Conservation (phyloP, 2,329 filamentous ascomycete species). For the Cadophora malorum region DNA sequence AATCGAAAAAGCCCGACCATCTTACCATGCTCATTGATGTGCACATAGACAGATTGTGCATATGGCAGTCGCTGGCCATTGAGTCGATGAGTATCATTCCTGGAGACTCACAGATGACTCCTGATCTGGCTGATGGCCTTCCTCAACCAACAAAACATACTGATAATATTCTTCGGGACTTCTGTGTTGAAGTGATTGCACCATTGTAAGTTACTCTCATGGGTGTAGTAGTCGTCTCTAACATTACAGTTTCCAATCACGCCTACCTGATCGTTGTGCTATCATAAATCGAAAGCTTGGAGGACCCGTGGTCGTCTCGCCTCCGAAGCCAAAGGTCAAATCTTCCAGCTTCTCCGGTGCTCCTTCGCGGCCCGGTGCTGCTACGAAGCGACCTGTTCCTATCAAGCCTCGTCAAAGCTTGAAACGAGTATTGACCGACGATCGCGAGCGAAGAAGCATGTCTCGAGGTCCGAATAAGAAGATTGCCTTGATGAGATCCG, state of each 20-base stretch:
- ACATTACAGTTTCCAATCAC: conserved; percentile 69
- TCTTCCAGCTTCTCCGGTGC: conserved; percentile 48
- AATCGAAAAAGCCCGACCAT: conserved; percentile 57
- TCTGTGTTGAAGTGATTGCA: conserved; percentile 80
- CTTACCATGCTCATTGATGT: conserved; percentile 72
- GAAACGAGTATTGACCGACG: conserved; percentile 67
- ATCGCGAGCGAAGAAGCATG: conserved; percentile 59
- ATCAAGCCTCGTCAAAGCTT: conserved; percentile 58
- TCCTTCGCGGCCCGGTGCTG: conserved; percentile 59
- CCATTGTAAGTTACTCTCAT: conserved; percentile 66
- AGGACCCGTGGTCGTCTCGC: conserved; percentile 68
- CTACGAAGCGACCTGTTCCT: conserved; percentile 54
- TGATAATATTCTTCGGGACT: conserved; percentile 72
- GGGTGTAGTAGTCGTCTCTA: conserved; percentile 39
- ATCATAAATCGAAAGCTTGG: conserved; percentile 78
- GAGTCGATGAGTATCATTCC: conserved; percentile 55
- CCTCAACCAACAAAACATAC: conserved; percentile 34
- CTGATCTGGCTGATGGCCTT: conserved; percentile 21
- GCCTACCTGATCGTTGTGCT: conserved; percentile 74
- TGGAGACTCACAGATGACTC: conserved; percentile 49
- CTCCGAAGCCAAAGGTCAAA: conserved; percentile 57
- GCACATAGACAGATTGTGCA: conserved; percentile 78
- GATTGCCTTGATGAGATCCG: conserved; percentile 71
- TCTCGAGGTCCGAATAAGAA: conserved; percentile 63
- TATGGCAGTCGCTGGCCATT: conserved; percentile 79